Base-by-base conservation (phyloP, 1,139 yeast species). In the Magnusiomyces starmeri region DNA sequence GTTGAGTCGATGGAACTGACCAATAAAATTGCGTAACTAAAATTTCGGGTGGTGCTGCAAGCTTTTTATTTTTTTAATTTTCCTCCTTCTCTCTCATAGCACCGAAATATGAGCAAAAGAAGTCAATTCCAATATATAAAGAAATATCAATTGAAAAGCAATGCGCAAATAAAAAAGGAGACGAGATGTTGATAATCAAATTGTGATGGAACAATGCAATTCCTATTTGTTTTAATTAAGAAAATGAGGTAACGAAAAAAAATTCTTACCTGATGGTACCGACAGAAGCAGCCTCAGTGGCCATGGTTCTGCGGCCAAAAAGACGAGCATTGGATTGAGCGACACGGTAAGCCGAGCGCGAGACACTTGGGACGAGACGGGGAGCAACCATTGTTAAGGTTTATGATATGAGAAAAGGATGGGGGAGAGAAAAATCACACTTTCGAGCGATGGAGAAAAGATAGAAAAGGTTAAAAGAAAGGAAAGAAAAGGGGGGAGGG, bases 261-360 rank as follows among this genome's bases (percentile, higher is more conserved):
- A n/a, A 9, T 27, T 83, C 94, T 72, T 83, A 85, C 94, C 89
- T 86, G 70, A 89, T 89, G 74, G 86, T 83, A 81, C 97, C 97
- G 63, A 82, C 75, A 67, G 87, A 81, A 62, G 90, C 85, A 71
- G 90, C 88, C 67, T 95, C 78, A 66, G 96, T 96, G 75, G 85
- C 76, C 71, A 87, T 81, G 77, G 95, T 87, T 75, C 76, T 73
- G 54, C 59, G 55, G 57, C 61, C 60, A 74, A 83, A 81, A 73
- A 80, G 75, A 59, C 73, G 68, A 66, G 67, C 65, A 77, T 83
- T 83, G 72, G 89, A 87, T 80, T 82, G 85, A 68, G 92, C 94
- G 68, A 92, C 92, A 75, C 82, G 82, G 75, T 84, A 81, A 70
- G 96, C 95, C 73, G 85, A 79, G 78, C 90, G 89, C 68, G 95